A percentile compares a stretch with the other conserved stretches of the same genome.
phyloP scores from a whole-genome alignment of 176 grass and related monocot genomes.

The Triticum turgidum region DNA sequence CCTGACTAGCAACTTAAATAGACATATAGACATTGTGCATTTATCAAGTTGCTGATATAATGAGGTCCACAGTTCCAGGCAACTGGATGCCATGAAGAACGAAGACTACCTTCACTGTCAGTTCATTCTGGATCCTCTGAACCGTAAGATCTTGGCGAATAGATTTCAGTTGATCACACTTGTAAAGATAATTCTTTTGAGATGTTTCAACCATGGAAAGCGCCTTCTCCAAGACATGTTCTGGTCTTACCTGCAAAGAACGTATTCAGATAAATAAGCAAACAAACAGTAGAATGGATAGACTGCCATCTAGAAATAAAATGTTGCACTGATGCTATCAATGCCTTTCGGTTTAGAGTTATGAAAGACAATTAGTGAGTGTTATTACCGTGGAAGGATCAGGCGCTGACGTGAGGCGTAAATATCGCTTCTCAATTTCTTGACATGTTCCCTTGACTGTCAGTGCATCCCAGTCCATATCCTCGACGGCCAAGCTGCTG shows the following conservation, averaged over 20 bases:
- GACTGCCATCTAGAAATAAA: conserved; percentile 13
- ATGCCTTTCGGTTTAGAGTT: conserved; percentile 27
- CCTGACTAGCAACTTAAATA: conserved; percentile 12
- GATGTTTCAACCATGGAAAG: conserved; percentile 80
- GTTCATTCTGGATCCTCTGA: conserved; percentile 88
- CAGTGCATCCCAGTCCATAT: conserved; percentile 94
- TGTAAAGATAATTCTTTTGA: conserved; percentile 88
- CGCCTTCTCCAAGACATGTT: conserved; percentile 91
- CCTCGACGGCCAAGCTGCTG: conserved; percentile 68
- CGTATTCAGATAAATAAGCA: conserved; percentile 4
- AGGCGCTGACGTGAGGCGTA: conserved; percentile 90
- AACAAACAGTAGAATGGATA: conserved; percentile 10
- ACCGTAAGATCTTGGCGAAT: conserved; percentile 98
- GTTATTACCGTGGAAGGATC: conserved; percentile 72
- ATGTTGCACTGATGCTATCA: not conserved
- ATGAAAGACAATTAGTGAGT: conserved; percentile 20
- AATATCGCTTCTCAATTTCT: conserved; percentile 88
- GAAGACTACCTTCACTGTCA: conserved; percentile 78
- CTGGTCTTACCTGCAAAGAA: conserved; percentile 75
- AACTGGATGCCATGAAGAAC: conserved; percentile 19
- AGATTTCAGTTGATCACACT: conserved; percentile 96
- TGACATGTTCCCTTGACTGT: conserved; percentile 94
- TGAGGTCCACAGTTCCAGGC: not conserved
- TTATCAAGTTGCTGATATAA: not conserved
- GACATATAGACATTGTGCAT: not conserved